Conservation (phyloP, 129 eudicot species). For the Flaveria brownii region DNA sequence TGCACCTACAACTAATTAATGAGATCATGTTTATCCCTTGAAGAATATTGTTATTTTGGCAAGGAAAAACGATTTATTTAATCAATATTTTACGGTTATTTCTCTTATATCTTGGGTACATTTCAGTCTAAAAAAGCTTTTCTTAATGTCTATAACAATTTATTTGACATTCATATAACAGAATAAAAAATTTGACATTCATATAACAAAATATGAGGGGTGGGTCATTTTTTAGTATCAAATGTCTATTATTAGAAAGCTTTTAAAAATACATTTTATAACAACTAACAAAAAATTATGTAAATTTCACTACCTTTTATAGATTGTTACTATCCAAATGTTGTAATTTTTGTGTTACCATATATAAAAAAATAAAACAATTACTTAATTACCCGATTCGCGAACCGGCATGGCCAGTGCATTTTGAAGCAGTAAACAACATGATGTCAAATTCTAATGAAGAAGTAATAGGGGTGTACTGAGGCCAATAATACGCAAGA, state of each 20-base stretch:
- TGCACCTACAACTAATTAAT: no score
- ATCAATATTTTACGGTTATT: not conserved
- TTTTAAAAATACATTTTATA: no score
- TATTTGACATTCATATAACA: no score
- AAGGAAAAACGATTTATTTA: not conserved
- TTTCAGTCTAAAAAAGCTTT: not conserved
- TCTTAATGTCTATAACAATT: not conserved
- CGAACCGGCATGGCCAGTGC: constrained; percentile 96
- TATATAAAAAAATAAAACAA: not conserved
- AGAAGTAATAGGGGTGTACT: constrained; percentile 73
- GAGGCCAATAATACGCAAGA: constrained; percentile 95
- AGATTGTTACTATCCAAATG: not conserved
- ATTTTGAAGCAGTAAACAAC: constrained; percentile 86
- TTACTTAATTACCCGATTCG: constrained; percentile 61
- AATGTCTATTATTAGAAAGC: no score
- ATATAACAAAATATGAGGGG: no score
- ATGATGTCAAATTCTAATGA: constrained; percentile 55
- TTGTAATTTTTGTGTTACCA: not conserved
- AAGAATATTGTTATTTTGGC: not conserved
- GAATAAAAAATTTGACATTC: no score
- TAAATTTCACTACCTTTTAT: no score
- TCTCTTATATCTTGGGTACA: not conserved
- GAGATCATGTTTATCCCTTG: no score
- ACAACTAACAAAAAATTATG: no score
- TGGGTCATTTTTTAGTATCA: no score